Evolutionary conservation across 805 yeast genomes (phyloP).

Genomic region (Kodamaea kaohsiungensis): DNA sequence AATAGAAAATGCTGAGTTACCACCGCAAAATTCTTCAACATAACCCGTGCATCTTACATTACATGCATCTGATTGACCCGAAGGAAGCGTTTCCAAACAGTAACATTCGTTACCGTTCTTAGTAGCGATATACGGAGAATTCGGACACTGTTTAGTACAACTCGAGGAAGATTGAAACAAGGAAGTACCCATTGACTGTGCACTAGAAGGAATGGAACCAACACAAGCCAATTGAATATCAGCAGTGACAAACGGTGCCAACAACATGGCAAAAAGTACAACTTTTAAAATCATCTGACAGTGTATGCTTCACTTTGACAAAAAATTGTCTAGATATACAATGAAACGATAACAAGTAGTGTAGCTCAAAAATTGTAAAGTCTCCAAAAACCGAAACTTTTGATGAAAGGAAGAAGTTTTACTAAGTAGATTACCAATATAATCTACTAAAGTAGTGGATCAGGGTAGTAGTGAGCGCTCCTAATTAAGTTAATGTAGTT

Average conservation of each 20-base stretch:
- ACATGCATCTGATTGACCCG: conserved; percentile 26
- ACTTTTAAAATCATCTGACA: not conserved
- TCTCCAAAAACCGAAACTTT: too few relatives aligned
- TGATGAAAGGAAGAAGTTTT: too few relatives aligned
- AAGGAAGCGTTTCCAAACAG: conserved; percentile 38
- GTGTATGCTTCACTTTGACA: too few relatives aligned
- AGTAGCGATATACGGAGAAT: conserved; percentile 40
- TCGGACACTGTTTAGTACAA: conserved; percentile 32
- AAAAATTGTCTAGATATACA: too few relatives aligned
- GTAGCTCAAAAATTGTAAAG: too few relatives aligned
- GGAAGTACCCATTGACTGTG: conserved; percentile 21
- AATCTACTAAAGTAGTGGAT: too few relatives aligned
- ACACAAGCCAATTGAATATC: conserved; percentile 28
- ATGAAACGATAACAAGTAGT: too few relatives aligned
- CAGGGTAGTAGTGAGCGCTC: too few relatives aligned
- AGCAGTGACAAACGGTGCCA: conserved; percentile 3
- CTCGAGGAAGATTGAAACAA: conserved; percentile 28
- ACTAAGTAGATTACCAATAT: too few relatives aligned
- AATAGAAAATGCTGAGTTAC: conserved; percentile 31
- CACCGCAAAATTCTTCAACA: conserved; percentile 39
- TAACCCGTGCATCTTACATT: conserved; percentile 35
- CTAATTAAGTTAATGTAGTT: too few relatives aligned
- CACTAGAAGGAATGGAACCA: conserved; percentile 27
- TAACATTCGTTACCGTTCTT: conserved; percentile 37
- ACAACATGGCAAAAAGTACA: not conserved